Evolutionary conservation across 2,329 filamentous ascomycete genomes (phyloP).

Genomic region (Balansia obtecta): DNA sequence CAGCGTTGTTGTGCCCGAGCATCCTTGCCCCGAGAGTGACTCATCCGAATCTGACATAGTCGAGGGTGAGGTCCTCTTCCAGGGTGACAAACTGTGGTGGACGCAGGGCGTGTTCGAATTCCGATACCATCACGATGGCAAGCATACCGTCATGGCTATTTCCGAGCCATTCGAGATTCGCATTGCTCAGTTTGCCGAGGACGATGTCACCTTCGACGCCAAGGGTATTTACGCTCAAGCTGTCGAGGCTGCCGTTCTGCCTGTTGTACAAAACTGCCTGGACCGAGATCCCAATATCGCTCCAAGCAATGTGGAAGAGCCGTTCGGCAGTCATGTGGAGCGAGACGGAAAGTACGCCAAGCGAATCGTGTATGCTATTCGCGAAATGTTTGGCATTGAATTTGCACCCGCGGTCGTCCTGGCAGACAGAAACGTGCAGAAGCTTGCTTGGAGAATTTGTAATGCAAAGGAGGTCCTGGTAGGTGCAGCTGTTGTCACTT

Average conservation of each 20-base stretch:
- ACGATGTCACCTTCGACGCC: slow-evolving; percentile 50
- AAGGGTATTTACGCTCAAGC: slow-evolving; percentile 52
- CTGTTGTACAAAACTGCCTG: slow-evolving; percentile 81
- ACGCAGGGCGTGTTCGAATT: slow-evolving; percentile 94
- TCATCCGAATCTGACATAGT: slow-evolving; percentile 46
- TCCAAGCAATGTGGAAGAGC: slow-evolving; percentile 64
- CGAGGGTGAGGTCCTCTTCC: slow-evolving; percentile 73
- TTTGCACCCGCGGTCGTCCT: slow-evolving; percentile 86
- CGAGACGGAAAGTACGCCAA: slow-evolving; percentile 80
- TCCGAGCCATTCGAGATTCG: slow-evolving; percentile 87
- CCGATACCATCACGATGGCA: slow-evolving; percentile 87
- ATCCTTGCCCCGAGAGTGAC: slow-evolving; percentile 38
- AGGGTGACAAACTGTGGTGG: slow-evolving; percentile 95
- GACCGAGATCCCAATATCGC: slow-evolving; percentile 87
- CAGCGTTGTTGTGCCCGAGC: slow-evolving; percentile 61
- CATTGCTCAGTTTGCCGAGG: slow-evolving; percentile 67
- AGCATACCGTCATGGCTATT: slow-evolving; percentile 87
- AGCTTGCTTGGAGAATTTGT: slow-evolving; percentile 86
- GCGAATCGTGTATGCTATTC: slow-evolving; percentile 84
- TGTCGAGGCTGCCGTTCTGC: slow-evolving; percentile 66
- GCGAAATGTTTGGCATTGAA: slow-evolving; percentile 95
- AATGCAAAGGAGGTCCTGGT: slow-evolving; percentile 93
- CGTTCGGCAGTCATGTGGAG: slow-evolving; percentile 76
- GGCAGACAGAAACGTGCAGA: slow-evolving; percentile 80
- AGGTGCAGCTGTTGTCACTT: slow-evolving; percentile 24